Base-by-base conservation (phyloP, 768 basidiomycete genomes). In the Gautieria morchelliformis region DNA sequence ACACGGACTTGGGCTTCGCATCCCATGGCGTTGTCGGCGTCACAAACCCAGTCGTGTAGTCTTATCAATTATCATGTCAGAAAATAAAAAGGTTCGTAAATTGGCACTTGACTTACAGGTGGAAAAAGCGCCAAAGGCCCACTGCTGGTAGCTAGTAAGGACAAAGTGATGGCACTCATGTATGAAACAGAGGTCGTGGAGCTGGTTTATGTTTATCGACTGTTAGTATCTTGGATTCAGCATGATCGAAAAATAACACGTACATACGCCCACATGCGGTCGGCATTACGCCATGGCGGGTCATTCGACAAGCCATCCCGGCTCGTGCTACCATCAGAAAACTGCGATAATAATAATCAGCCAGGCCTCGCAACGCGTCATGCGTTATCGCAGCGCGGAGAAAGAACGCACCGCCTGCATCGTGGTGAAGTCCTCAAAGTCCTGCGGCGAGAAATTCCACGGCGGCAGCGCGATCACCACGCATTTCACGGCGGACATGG, bases 221-320 rank as follows among this genome's bases (percentile, higher is more conserved):
- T n/a, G 24, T 19, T 37, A 37, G 19, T 14, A 3, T n/a, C 41
- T 14, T n/a, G 22, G 32, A 3, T 17, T 49, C 24, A 30, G 48
- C 5, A 11, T 11, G 17, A 33, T 46, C 45, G 24, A 1, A 49
- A 30, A 19, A n/a, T n/a, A 30, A 30, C 7, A 11, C 56, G 37
- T 39, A 57, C 56, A 50, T 48, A 57, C 48, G 56, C 45, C 56
- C 56, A 57, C 46, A 49, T 57, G 15, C 14, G 14, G n/a, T 57
- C 46, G 1, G 46, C 45, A 24, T 57, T 47, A 22, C 30, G 9
- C 32, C 32, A 52, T 32, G 17, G 35, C 6, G 35, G 51, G 3
- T 35, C 20, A n/a, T 12, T 15, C 5, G 33, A 2, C 12, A n/a
- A 4, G 22, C 19, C 51, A 40, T 52, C 40, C 6, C 2, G 2